Conservation (phyloP, 306 rosid genomes). For the Castanea crenata region DNA sequence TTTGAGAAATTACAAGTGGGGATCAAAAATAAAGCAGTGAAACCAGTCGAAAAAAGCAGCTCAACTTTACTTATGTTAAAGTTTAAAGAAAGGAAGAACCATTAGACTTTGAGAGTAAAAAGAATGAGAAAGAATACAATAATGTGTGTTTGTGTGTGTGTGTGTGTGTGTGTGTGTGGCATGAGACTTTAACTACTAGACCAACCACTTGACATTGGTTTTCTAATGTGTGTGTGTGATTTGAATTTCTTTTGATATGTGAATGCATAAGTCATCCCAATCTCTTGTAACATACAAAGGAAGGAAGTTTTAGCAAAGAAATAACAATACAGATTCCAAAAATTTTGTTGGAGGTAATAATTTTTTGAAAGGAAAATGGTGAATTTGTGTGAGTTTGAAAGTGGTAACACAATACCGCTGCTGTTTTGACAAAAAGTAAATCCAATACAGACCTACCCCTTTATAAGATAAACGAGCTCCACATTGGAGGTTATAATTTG, state of each 20-base stretch:
- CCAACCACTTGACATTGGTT: no score
- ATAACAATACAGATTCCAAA: background rate
- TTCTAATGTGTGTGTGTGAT: background rate
- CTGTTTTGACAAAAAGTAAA: no score
- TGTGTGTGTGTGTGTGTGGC: no score
- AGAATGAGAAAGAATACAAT: background rate
- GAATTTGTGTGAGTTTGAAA: background rate
- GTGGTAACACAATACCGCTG: background rate
- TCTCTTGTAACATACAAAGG: background rate
- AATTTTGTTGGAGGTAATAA: background rate
- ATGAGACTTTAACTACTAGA: no score
- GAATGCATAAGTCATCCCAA: background rate
- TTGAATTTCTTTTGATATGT: background rate
- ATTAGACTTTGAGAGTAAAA: background rate
- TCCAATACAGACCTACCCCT: no score
- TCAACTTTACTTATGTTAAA: no score
- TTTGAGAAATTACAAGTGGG: background rate
- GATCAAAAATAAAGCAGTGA: background rate
- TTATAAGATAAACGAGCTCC: no score
- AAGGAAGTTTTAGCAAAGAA: background rate
- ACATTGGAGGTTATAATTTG: no score
- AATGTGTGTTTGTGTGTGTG: no score
- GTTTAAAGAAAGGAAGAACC: no score
- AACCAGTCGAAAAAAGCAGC: background rate
- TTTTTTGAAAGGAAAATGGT: no score